A percentile compares a stretch with the other conserved stretches of the same genome.
These are phyloP conservation scores for Metrosideros polymorpha DNA, from an alignment of 441 rosid genomes.

Conservation along the genomic window DNA sequence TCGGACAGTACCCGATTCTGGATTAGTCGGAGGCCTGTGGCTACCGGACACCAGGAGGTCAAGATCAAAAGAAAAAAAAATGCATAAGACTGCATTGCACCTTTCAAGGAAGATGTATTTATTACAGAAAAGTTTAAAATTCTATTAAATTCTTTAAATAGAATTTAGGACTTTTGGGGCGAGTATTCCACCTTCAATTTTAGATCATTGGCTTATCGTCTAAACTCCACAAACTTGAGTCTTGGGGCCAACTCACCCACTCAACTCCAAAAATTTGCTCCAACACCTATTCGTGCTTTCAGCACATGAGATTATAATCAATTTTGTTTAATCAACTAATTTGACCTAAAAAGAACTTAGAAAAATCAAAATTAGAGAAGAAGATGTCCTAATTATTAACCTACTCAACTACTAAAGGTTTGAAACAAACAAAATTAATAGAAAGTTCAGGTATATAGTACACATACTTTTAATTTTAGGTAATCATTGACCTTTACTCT, in stretches of 20 bases:
- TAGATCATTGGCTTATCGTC: background rate
- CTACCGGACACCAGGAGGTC: too few relatives aligned
- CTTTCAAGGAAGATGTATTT: background rate
- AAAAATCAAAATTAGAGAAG: background rate
- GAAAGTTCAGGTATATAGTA: background rate
- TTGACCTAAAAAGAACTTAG: background rate
- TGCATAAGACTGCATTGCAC: background rate
- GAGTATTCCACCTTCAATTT: background rate
- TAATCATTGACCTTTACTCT: background rate
- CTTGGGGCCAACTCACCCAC: background rate
- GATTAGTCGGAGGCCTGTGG: too few relatives aligned
- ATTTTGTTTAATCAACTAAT: background rate
- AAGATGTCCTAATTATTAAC: background rate
- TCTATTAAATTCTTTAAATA: background rate
- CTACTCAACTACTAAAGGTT: background rate
- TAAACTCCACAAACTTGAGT: background rate
- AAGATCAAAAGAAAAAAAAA: too few relatives aligned
- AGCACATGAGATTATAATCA: background rate
- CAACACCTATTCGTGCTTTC: background rate
- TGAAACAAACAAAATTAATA: background rate
- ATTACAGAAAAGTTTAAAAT: background rate
- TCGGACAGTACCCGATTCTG: too few relatives aligned
- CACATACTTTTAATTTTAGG: background rate
- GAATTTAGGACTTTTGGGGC: background rate
- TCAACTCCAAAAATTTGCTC: background rate